Conservation (phyloP, 495 filamentous ascomycete species). For the Halenospora varia region DNA sequence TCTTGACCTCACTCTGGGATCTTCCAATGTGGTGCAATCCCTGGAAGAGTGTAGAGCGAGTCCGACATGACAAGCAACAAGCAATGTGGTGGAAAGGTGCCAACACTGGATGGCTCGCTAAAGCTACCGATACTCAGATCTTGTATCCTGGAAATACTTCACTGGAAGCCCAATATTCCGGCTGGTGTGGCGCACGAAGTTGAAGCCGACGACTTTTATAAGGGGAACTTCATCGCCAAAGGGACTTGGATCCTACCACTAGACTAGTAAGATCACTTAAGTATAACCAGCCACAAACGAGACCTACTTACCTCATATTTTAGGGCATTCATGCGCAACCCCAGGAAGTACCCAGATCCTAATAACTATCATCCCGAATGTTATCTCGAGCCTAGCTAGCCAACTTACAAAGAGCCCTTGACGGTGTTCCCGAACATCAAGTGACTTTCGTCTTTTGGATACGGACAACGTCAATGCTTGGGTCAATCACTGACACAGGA, state of each 20-base stretch:
- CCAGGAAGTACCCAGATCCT: constrained; percentile 52
- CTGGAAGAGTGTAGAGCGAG: constrained; percentile 31
- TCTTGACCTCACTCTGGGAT: constrained; percentile 32
- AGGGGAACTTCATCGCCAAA: not conserved
- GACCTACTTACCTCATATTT: not conserved
- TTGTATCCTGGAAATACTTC: not conserved
- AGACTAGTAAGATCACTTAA: not conserved
- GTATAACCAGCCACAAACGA: not conserved
- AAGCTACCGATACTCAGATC: not conserved
- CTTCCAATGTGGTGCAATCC: constrained; percentile 15
- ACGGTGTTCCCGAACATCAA: constrained; percentile 39
- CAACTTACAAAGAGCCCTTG: constrained; percentile 37
- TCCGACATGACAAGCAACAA: constrained; percentile 21
- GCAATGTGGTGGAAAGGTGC: constrained; percentile 12
- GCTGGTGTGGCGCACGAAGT: not conserved
- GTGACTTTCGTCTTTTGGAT: constrained; percentile 14
- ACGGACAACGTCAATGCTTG: constrained; percentile 1
- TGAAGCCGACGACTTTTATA: not conserved
- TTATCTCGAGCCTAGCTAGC: constrained; percentile 33
- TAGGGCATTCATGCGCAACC: constrained; percentile 35
- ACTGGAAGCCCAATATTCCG: not conserved
- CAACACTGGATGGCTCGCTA: not conserved
- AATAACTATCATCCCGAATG: constrained; percentile 54
- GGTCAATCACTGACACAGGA: constrained; percentile 26
- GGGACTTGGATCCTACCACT: not conserved